Percentiles rank a stretch among this genome's conserved stretches.
phyloP scores from a whole-genome alignment of 169 alveolate species.

The Eimeria brunetti region DNA sequence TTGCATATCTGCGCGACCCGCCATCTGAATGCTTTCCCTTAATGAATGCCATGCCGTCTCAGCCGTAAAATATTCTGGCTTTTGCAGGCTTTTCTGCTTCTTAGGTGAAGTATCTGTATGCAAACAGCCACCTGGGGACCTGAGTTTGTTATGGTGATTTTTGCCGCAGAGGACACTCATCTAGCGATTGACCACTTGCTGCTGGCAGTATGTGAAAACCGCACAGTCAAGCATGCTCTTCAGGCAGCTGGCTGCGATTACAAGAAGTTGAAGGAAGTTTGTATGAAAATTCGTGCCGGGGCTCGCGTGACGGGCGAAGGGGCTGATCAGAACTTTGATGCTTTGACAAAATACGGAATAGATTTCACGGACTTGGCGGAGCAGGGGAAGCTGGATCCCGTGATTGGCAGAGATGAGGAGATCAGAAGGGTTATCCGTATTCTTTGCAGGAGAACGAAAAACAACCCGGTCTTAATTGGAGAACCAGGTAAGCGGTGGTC shows the following conservation, averaged over 20 bases:
- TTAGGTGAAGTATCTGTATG: neutral
- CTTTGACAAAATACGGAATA: constrained; percentile 87
- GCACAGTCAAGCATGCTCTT: constrained; percentile 6
- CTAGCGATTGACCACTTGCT: constrained; percentile 70
- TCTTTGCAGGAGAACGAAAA: constrained; percentile 90
- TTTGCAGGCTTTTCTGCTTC: neutral
- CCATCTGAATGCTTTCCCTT: neutral
- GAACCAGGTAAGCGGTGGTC: constrained; percentile 86
- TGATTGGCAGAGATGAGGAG: constrained; percentile 92
- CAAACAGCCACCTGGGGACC: neutral
- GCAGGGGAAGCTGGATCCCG: constrained; percentile 92
- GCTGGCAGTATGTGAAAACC: constrained; percentile 61
- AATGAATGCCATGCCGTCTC: neutral
- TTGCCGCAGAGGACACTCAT: constrained; percentile 57
- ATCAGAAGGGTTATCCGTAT: constrained; percentile 91
- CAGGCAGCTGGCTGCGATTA: constrained; percentile 45
- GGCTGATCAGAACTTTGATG: constrained; percentile 74
- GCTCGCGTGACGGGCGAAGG: constrained; percentile 22
- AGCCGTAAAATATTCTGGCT: neutral
- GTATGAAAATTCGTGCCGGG: constrained; percentile 44
- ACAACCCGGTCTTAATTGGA: constrained; percentile 92
- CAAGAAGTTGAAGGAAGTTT: constrained; percentile 73
- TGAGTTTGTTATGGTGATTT: neutral
- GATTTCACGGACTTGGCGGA: constrained; percentile 92
- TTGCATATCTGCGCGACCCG: neutral